Conservation (phyloP, 2,329 filamentous ascomycete species). For the Talaromyces sp. region DNA sequence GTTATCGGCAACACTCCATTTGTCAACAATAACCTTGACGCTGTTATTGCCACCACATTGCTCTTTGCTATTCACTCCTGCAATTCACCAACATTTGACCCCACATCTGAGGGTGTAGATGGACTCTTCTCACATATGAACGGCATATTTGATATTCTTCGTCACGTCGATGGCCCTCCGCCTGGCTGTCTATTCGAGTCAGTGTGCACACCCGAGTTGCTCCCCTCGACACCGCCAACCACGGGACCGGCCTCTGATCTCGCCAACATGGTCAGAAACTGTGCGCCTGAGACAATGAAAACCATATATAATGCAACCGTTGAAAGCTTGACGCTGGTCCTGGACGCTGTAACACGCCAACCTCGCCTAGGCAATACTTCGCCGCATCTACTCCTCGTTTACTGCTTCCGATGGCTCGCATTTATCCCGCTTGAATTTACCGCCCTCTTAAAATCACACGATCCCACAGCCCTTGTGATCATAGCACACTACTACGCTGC, state of each 20-base stretch:
- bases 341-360: background rate
- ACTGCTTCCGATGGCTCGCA: background rate
- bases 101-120: background rate
- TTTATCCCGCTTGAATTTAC: background rate
- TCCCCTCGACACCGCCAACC: background rate
- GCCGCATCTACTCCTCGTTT: background rate
- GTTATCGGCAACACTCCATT: background rate
- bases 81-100: background rate
- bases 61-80: background rate
- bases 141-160: background rate
- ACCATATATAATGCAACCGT: background rate
- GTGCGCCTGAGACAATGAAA: background rate
- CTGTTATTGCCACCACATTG: background rate
- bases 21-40: background rate
- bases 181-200: background rate
- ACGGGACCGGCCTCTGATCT: background rate
- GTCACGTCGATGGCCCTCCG: background rate
- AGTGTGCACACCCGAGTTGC: background rate
- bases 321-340: background rate
- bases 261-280: background rate
- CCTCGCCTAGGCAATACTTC: background rate
- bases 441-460: background rate
- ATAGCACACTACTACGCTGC: no score
- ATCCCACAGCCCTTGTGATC: no score
- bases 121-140: background rate